These are phyloP conservation scores for Candolleomyces efflorescens DNA, from an alignment of 768 basidiomycete genomes.

Conservation along the genomic window DNA sequence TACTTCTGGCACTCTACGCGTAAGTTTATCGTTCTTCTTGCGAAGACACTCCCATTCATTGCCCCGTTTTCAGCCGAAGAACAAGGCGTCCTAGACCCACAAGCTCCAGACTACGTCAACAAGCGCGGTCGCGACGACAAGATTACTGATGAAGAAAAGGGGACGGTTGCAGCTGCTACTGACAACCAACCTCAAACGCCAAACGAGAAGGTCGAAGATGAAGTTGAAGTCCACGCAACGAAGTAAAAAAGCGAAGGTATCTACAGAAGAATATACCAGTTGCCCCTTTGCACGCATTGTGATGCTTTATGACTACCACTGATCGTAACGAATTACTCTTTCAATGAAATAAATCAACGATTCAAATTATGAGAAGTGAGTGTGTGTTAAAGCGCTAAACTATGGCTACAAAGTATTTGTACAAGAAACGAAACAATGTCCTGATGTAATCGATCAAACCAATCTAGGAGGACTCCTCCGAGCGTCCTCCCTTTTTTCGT, in stretches of 20 bases:
- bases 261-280: slow-evolving; percentile 10
- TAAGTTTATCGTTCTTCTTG: slow-evolving; percentile 34
- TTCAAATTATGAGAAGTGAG: too few species aligned
- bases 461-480: slow-evolving; percentile 25
- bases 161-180: neutral
- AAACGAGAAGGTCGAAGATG: neutral
- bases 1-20: slow-evolving; percentile 88
- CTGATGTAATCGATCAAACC: slow-evolving; percentile 15
- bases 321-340: neutral
- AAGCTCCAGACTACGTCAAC: slow-evolving; percentile 54
- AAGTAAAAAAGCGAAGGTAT: neutral
- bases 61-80: slow-evolving; percentile 52
- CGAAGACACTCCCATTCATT: neutral
- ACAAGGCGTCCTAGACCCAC: slow-evolving; percentile 61
- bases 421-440: too few species aligned
- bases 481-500: slow-evolving; percentile 18
- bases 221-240: neutral
- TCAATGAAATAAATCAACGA: too few species aligned
- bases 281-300: slow-evolving; percentile 10
- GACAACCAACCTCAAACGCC: neutral
- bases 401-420: too few species aligned
- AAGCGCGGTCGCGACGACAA: slow-evolving; percentile 16
- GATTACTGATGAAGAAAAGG: slow-evolving; percentile 13
- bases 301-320: neutral
- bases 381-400: too few species aligned